Base-by-base conservation (phyloP, 306 rosid genomes). In the Inga oerstediana region DNA sequence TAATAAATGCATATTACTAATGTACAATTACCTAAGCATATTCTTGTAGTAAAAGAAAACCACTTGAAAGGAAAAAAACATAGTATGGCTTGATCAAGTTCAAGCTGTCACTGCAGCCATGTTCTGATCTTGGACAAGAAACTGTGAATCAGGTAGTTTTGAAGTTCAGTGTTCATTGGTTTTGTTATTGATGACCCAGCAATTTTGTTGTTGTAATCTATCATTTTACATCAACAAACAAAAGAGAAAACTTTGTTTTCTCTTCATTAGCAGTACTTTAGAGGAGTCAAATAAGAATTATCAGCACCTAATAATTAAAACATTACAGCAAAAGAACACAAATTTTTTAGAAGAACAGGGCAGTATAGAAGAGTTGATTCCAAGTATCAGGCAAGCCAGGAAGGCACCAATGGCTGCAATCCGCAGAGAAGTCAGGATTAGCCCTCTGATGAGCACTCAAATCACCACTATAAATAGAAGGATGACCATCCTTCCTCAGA, bases 321-420 rank as follows among this genome's bases (percentile, higher is more conserved):
- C 34, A 17, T 54, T 14, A 13, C 13, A 77, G 56, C 46, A n/a
- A 20, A 15, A 46, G 44, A 78, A 46, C 7, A 72, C 65, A 79
- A 76, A 34, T 59, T 19, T 84, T 56, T 93, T 82, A 83, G 84
- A 83, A 90, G 82, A 92, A 83, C 79, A 94, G 79, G 4, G 93
- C 79, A 65, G 98, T 88, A 46, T 91, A 91, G 81, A 96, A 91
- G 1, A 96, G 79, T 74, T 94, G 85, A 83, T 96, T 96, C 98
- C 97, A 97, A 80, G 97, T 89, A 88, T 97, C 98, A 46, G 98
- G 98, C 82, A 97, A 79, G 12, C 97, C 98, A 85, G 97, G 97
- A 80, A 97, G 97, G 84, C 99, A 94, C 99, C 98, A 97, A 86
- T 92, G 99, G 88, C 99, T 97, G 59, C 98, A 94, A 86, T 92